Base-by-base conservation (phyloP, 2,329 filamentous ascomycete species). In the Colletotrichum sp. region DNA sequence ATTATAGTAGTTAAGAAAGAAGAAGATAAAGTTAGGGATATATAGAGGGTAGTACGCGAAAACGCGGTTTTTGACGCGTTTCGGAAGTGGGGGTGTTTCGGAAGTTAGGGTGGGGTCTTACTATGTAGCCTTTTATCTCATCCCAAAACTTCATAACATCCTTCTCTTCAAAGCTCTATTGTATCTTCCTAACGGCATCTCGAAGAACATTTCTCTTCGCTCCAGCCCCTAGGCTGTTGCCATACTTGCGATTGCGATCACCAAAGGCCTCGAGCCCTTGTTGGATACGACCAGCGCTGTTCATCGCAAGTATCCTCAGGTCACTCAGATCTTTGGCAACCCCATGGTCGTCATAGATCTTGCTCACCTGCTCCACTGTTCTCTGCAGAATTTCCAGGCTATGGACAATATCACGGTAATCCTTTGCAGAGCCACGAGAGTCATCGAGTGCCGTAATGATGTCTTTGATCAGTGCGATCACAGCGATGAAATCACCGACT, bases 401-500 rank as follows among this genome's bases (percentile, higher is more conserved):
- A 4, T 77, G 72, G 1, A 78, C 73, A 0, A 82, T 28, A 22
- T 79, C 78, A 28, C 79, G 80, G 65, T 82, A 84, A 48, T 84
- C 80, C 11, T 79, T 76, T 19, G 78, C 68, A 13, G 82, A 80
- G 27, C 83, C 83, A 5, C 80, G 77, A 34, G 67, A 77, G 22
- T 81, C 75, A 55, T 84, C 78, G 5, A 85, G 80, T 3, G 80
- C 78, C 9, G 78, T 71, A 25, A 83, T 68, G 2, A 82, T 52
- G 48, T 82, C 79, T 76, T 82, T 84, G 22, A 81, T 78, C 4
- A 84, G 39, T 6, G 81, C 67, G 55, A 73, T 77, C 2, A 82
- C 78, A 4, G 79, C 74, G 11, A 83, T 81, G 11, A 83, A 80
- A 66, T 83, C 82, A n/a, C 82, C 79, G 16, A 82, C 76, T 6